phyloP scores from a whole-genome alignment of 306 rosid species.

The Cicer pinnatifidum region DNA sequence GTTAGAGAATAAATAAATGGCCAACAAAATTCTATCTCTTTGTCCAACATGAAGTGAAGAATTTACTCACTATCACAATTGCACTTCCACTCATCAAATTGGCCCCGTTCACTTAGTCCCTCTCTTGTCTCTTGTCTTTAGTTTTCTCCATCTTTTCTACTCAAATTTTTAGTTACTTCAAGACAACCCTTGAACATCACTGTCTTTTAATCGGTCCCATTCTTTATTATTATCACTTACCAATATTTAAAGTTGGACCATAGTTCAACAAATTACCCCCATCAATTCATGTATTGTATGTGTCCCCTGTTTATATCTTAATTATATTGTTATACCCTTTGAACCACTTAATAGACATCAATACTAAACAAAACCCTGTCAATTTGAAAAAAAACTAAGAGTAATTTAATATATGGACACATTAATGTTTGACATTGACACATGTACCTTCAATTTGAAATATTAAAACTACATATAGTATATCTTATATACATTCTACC shows the following conservation, averaged over 20 bases:
- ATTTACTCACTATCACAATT: constrained; percentile 36
- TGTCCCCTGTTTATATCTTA: constrained; percentile 17
- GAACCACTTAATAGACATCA: too few species aligned
- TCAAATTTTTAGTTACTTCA: constrained; percentile 35
- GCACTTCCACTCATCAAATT: constrained; percentile 45
- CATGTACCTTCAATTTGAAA: too few species aligned
- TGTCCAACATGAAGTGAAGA: constrained; percentile 40
- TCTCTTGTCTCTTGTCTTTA: constrained; percentile 44
- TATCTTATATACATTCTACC: too few species aligned
- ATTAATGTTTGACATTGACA: too few species aligned
- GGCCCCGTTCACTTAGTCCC: constrained; percentile 45
- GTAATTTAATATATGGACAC: too few species aligned
- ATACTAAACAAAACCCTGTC: too few species aligned
- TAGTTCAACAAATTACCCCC: constrained; percentile 29
- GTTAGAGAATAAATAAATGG: constrained; percentile 38
- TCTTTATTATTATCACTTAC: constrained; percentile 40
- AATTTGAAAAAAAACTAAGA: too few species aligned
- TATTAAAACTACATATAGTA: too few species aligned
- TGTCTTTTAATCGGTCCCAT: constrained; percentile 46
- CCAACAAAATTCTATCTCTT: constrained; percentile 38
- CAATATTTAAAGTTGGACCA: constrained; percentile 44
- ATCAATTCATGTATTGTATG: constrained; percentile 28
- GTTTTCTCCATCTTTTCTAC: constrained; percentile 40
- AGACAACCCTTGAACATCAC: constrained; percentile 45
- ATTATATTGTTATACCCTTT: not conserved